Evolutionary conservation across 2,329 filamentous ascomycete genomes (phyloP), one percentile per base, ranked within the genome.

Genomic region (Colletotrichum endophyticum): DNA sequence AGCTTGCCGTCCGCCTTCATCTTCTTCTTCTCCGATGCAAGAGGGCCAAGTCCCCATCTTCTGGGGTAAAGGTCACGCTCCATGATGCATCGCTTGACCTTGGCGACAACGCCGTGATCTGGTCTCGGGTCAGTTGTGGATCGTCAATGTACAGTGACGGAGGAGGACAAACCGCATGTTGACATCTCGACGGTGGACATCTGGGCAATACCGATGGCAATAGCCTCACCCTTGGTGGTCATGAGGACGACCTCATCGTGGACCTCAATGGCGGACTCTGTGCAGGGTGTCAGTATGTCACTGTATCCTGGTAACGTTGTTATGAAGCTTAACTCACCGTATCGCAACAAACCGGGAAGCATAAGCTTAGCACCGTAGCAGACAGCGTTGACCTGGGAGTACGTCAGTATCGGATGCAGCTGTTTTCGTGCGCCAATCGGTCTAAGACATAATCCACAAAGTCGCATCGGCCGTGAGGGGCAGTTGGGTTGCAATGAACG

Each of bases 11-110:
- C 95, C 70, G 96, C 95, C 93, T 99, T 99, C 90, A 99, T 93
- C 92, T 99, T 98, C 94, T 99, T 99, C 93, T 99, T 99, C 91
- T 99, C 96, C 66, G 94, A 88, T 66, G 97, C 97, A 77, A 96
- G 94, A 70, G 97, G 96, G 78, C 97, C 97, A 84, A 99, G 92
- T 80, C 97, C 97, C 97, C 97, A 99, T 90, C 96, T 91, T 85
- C 96, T 92, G 79, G 97, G 97, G 91, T 99, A 99, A 76, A 99
- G 91, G 85, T 99, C 97, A 82, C 97, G 95, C 91, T 99, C 97
- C 97, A 99, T 99, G 87, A 99, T 99, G 87, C 96, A 98, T 82
- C 97, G 94, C 94, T 99, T 99, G 85, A 99, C 95, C 91, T 98
- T 99, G 81, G 97, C 97, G 76, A 99, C 96, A 75, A 98, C 96